These are phyloP conservation scores for Dentipellis fragilis DNA, from an alignment of 768 basidiomycete species.

Conservation along the genomic window DNA sequence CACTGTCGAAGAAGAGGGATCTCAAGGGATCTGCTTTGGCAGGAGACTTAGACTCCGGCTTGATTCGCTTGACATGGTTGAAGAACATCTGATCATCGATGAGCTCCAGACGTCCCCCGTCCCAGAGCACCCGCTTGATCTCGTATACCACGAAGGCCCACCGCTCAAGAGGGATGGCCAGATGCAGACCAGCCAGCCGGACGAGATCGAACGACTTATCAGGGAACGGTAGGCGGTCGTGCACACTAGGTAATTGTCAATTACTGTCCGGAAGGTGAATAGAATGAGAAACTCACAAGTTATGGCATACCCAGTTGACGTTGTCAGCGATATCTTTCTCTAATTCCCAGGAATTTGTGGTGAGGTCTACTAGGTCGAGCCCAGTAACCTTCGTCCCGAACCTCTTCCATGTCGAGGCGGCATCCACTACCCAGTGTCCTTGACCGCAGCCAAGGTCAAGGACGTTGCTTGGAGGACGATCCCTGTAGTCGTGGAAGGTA, in stretches of 20 bases:
- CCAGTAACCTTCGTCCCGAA: conserved; percentile 45
- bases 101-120: conserved; percentile 58
- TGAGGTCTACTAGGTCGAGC: conserved; percentile 46
- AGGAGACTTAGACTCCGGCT: too few species aligned
- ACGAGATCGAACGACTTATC: conserved; percentile 60
- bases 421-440: conserved; percentile 58
- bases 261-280: not conserved
- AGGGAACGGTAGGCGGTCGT: conserved; percentile 49
- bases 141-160: conserved; percentile 57
- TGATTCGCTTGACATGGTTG: conserved; percentile 31
- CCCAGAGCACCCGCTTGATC: conserved; percentile 48
- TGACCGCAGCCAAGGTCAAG: conserved; percentile 73
- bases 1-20: not conserved
- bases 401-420: conserved; percentile 51
- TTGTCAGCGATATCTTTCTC: conserved; percentile 22
- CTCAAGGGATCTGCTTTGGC: too few species aligned
- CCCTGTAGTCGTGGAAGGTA: conserved; percentile 43
- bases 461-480: conserved; percentile 40
- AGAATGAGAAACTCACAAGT: conserved; percentile 44
- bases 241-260: conserved; percentile 29
- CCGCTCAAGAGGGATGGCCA: conserved; percentile 47
- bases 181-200: conserved; percentile 57
- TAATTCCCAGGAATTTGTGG: conserved; percentile 6
- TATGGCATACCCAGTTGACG: conserved; percentile 45
- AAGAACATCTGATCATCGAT: conserved; percentile 67